Conservation (phyloP, 805 yeast genomes). For the Teunomyces panamensis region DNA sequence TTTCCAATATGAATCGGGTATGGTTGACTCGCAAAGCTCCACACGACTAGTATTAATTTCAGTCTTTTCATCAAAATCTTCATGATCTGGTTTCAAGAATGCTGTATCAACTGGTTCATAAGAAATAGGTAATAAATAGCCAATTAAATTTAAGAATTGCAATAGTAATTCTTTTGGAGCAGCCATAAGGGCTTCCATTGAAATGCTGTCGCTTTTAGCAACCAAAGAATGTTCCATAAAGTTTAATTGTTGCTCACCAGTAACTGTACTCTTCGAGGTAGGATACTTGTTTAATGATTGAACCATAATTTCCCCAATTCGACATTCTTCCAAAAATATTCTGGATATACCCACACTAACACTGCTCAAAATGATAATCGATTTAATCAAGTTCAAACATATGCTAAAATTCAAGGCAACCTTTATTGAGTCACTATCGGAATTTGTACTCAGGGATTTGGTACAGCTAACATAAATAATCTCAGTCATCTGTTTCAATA, state of each 20-base stretch:
- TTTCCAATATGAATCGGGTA: conserved; percentile 18
- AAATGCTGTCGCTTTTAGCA: conserved; percentile 18
- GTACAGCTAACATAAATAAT: conserved; percentile 26
- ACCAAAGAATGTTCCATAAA: not conserved
- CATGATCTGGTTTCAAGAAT: conserved; percentile 20
- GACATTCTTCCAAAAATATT: conserved; percentile 45
- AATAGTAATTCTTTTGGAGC: conserved; percentile 65
- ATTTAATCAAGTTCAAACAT: conserved; percentile 40
- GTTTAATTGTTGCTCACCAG: not conserved
- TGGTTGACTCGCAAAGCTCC: conserved; percentile 24
- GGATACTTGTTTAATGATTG: conserved; percentile 52
- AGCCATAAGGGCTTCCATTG: conserved; percentile 71
- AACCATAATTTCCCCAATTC: conserved; percentile 46
- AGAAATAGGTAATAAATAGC: conserved; percentile 54
- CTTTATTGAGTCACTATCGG: conserved; percentile 14
- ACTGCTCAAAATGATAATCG: conserved; percentile 45
- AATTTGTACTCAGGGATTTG: conserved; percentile 16
- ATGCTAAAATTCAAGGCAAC: conserved; percentile 33
- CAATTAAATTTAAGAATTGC: conserved; percentile 53
- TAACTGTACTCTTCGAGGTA: conserved; percentile 19
- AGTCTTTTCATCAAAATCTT: conserved; percentile 20
- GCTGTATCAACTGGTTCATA: conserved; percentile 29
- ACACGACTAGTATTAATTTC: conserved; percentile 30
- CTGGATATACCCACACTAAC: conserved; percentile 40
- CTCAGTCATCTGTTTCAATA: conserved; percentile 22